Evolutionary conservation across 1,284 basidiomycete genomes (phyloP).

Genomic region (Stereum hirsutum): DNA sequence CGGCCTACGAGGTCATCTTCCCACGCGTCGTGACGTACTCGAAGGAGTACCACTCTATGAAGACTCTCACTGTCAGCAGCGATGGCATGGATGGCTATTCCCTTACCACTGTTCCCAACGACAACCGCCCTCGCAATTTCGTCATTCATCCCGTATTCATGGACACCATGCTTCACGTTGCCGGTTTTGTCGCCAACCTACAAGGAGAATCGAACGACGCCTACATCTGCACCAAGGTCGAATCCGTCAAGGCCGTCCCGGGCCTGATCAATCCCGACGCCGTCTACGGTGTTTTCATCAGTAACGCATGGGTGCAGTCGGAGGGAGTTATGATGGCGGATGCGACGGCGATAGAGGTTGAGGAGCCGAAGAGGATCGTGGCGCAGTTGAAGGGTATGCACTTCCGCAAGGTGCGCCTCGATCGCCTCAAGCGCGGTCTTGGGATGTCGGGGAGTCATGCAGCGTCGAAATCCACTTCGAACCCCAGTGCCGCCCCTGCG

Average conservation of each 20-base stretch:
- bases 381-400: constrained; percentile 43
- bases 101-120: constrained; percentile 30
- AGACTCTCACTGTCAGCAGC: constrained; percentile 38
- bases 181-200: constrained; percentile 61
- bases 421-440: constrained; percentile 35
- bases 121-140: constrained; percentile 24
- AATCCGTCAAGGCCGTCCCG: no score
- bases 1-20: constrained; percentile 57
- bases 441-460: constrained; percentile 16
- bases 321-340: constrained; percentile 34
- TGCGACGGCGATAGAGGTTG: constrained; percentile 34
- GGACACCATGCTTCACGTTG: constrained; percentile 58
- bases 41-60: constrained; percentile 45
- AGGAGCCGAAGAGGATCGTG: constrained; percentile 27
- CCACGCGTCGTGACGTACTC: constrained; percentile 61
- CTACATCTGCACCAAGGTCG: constrained; percentile 57
- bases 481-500: constrained; percentile 3
- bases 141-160: constrained; percentile 48
- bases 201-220: constrained; percentile 38
- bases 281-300: constrained; percentile 43
- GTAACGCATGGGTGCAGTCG: constrained; percentile 29
- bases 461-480: constrained; percentile 21
- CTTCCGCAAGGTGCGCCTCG: constrained; percentile 42
- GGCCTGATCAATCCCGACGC: constrained; percentile 29
- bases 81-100: constrained; percentile 47